Evolutionary conservation across 2,329 filamentous ascomycete genomes (phyloP).

Genomic region (Beauveria medogensis): DNA sequence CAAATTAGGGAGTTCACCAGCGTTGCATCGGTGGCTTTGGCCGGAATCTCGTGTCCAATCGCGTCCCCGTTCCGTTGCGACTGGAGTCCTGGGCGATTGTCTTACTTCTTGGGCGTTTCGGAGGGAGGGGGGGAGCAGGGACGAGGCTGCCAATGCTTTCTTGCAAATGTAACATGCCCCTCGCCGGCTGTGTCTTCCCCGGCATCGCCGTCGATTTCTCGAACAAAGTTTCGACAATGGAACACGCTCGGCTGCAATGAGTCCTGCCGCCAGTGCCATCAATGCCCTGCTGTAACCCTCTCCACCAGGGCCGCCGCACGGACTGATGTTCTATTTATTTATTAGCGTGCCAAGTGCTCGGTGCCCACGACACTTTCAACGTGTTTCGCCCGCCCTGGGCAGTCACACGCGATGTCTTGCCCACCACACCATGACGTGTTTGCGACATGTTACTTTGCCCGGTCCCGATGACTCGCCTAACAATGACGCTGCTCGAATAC

Average conservation of each 20-base stretch:
- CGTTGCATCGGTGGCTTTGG: neutral
- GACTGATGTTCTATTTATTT: neutral
- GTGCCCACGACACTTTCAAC: neutral
- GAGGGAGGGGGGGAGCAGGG: neutral
- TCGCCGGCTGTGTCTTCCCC: neutral
- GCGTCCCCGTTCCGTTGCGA: no score
- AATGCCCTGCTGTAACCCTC: neutral
- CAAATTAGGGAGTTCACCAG: neutral
- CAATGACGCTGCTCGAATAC: neutral
- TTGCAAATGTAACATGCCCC: neutral
- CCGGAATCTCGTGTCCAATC: neutral
- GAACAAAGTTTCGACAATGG: neutral
- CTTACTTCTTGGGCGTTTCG: neutral
- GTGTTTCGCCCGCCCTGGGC: neutral
- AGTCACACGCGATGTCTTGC: slow-evolving; percentile 7
- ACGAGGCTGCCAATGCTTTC: no score
- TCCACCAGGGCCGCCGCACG: neutral
- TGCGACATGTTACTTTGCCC: neutral
- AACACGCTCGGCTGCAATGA: neutral
- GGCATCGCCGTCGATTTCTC: neutral
- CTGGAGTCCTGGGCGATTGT: neutral
- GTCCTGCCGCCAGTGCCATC: neutral
- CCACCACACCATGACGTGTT: neutral
- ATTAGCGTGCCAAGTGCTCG: neutral
- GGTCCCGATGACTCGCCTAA: neutral